phyloP scores from a whole-genome alignment of 306 rosid species.

The Glycine latifolia region DNA sequence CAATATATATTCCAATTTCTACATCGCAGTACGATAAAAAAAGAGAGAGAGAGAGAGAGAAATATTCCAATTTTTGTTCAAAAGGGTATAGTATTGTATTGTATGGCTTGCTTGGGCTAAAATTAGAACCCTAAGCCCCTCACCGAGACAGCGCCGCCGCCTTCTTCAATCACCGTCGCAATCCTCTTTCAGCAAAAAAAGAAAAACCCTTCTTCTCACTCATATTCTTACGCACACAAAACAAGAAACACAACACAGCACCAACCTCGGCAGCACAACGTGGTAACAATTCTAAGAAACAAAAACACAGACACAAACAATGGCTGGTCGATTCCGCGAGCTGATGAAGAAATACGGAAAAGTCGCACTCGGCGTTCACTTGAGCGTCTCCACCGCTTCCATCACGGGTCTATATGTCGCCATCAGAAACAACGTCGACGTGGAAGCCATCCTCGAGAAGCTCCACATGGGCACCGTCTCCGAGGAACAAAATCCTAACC shows the following conservation, averaged over 20 bases:
- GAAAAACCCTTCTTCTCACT: neutral
- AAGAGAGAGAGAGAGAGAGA: too few species aligned
- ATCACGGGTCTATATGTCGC: constrained; percentile 81
- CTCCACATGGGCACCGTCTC: constrained; percentile 65
- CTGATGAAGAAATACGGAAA: constrained; percentile 87
- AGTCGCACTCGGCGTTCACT: constrained; percentile 86
- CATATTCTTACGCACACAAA: neutral
- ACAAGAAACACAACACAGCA: neutral
- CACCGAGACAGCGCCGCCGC: neutral
- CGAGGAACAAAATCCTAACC: constrained; percentile 40
- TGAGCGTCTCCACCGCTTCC: constrained; percentile 79
- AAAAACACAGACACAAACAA: constrained; percentile 13
- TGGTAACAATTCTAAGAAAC: neutral
- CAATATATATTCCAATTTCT: neutral
- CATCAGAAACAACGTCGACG: constrained; percentile 88
- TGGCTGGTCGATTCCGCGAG: constrained; percentile 89
- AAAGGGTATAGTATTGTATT: neutral
- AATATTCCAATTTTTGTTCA: neutral
- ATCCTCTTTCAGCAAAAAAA: neutral
- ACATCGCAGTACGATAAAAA: too few species aligned
- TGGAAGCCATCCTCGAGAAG: constrained; percentile 76
- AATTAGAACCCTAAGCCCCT: neutral
- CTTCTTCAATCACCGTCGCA: neutral
- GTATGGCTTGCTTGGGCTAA: neutral
- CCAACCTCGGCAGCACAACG: neutral